A percentile compares a stretch with the other conserved stretches of the same genome.
These are phyloP conservation scores for Crinitomyces ghanaensis DNA, from an alignment of 805 yeast genomes.

Conservation along the genomic window DNA sequence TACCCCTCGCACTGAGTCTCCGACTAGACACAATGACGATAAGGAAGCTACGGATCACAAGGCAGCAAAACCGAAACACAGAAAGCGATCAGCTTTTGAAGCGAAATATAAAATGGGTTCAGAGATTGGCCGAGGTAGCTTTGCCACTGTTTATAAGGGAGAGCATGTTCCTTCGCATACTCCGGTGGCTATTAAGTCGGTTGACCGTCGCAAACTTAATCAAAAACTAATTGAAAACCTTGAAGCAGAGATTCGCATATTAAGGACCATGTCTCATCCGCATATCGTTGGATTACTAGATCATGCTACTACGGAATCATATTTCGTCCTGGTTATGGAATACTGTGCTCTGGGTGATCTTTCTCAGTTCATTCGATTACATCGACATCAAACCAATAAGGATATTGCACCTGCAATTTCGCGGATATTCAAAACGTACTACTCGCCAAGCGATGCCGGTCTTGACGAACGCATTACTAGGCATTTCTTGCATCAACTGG, in stretches of 20 bases:
- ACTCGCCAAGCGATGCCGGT: constrained; percentile 69
- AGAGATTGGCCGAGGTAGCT: constrained; percentile 91
- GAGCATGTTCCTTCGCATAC: constrained; percentile 33
- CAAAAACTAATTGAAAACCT: constrained; percentile 82
- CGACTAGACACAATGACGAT: background rate
- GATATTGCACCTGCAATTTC: constrained; percentile 74
- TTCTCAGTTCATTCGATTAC: constrained; percentile 73
- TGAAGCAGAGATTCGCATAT: constrained; percentile 82
- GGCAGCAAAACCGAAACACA: constrained; percentile 1
- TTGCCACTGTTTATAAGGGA: constrained; percentile 92
- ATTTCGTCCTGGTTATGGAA: constrained; percentile 89
- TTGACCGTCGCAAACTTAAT: constrained; percentile 68
- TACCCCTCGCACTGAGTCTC: background rate
- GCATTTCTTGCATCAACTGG: constrained; percentile 78
- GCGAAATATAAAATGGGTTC: constrained; percentile 45
- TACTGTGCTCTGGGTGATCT: constrained; percentile 93
- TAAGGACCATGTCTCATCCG: constrained; percentile 81
- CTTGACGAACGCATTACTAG: constrained; percentile 66
- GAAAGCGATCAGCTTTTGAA: background rate
- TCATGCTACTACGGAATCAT: constrained; percentile 59
- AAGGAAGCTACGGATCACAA: background rate
- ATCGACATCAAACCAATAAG: constrained; percentile 55
- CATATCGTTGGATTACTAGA: constrained; percentile 84
- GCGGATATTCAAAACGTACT: constrained; percentile 67
- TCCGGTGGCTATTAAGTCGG: constrained; percentile 83